These are phyloP conservation scores for Gossypium schwendimanii DNA, from an alignment of 441 rosid species.

Conservation along the genomic window DNA sequence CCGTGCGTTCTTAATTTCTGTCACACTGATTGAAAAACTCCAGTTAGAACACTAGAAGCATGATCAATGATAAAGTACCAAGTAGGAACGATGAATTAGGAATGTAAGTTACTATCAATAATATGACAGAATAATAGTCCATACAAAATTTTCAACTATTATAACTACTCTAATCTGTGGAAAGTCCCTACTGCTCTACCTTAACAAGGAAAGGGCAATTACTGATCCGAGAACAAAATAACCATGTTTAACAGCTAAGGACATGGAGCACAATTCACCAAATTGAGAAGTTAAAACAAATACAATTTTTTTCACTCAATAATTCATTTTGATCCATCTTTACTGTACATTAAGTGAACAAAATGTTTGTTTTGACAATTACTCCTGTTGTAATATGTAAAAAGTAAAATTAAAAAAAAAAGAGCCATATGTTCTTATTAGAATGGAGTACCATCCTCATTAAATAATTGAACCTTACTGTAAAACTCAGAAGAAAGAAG, in stretches of 20 bases:
- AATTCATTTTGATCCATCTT: not conserved
- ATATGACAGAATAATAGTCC: not conserved
- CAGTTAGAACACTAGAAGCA: slow-evolving; percentile 17
- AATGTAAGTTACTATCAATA: not conserved
- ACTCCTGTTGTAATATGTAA: not conserved
- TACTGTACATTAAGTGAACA: not conserved
- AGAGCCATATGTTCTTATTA: not conserved
- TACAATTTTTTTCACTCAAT: not conserved
- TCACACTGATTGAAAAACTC: slow-evolving; percentile 51
- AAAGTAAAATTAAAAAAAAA: not conserved
- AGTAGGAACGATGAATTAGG: slow-evolving; percentile 7
- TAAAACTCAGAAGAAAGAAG: not conserved
- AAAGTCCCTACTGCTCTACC: not conserved
- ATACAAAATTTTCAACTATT: not conserved
- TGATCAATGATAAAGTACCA: not conserved
- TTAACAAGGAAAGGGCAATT: not conserved
- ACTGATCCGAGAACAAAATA: not conserved
- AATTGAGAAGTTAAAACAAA: slow-evolving; percentile 3
- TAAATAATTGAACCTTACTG: not conserved
- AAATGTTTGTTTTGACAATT: not conserved
- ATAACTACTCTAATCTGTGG: not conserved
- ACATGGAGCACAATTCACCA: not conserved
- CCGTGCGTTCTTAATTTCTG: slow-evolving; percentile 96
- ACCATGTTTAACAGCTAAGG: not conserved
- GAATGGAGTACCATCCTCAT: not conserved